These are phyloP conservation scores for Erigeron philadelphicus DNA, from an alignment of 140 eudicot species.

Conservation along the genomic window DNA sequence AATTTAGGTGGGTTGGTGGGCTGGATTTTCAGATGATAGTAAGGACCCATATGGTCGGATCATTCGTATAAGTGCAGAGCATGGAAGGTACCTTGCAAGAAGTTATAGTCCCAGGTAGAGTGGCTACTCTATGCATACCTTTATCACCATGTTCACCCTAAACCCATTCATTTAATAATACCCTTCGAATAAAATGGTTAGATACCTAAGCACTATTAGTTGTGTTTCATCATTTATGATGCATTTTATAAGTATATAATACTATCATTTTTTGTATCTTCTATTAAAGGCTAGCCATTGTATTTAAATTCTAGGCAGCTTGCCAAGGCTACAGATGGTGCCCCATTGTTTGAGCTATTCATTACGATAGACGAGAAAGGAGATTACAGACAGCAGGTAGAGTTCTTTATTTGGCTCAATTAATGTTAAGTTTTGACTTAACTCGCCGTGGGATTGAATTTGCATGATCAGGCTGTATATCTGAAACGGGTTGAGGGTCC, in stretches of 20 bases:
- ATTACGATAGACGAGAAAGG: constrained; percentile 60
- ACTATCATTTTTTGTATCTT: not conserved
- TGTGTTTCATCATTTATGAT: not conserved
- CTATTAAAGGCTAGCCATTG: constrained; percentile 10
- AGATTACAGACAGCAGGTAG: constrained; percentile 82
- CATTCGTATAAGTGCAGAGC: constrained; percentile 84
- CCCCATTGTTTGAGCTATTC: constrained; percentile 82
- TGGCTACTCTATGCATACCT: constrained; percentile 17
- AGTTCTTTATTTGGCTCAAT: constrained; percentile 16
- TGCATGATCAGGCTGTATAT: constrained; percentile 71
- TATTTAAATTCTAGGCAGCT: constrained; percentile 65
- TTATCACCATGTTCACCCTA: not conserved
- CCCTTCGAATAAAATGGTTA: not conserved
- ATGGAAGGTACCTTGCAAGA: constrained; percentile 90
- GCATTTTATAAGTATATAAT: not conserved
- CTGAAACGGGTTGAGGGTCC: constrained; percentile 49
- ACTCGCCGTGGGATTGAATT: constrained; percentile 7
- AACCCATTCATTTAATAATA: not conserved
- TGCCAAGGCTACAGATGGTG: constrained; percentile 69
- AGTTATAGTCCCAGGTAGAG: constrained; percentile 85
- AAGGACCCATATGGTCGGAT: constrained; percentile 83
- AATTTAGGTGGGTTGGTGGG: constrained; percentile 98
- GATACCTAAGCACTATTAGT: not conserved
- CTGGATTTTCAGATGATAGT: constrained; percentile 78
- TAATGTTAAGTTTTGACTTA: not conserved